phyloP scores from a whole-genome alignment of 106 monocot genomes.

The Acanthochlamys bracteata region DNA sequence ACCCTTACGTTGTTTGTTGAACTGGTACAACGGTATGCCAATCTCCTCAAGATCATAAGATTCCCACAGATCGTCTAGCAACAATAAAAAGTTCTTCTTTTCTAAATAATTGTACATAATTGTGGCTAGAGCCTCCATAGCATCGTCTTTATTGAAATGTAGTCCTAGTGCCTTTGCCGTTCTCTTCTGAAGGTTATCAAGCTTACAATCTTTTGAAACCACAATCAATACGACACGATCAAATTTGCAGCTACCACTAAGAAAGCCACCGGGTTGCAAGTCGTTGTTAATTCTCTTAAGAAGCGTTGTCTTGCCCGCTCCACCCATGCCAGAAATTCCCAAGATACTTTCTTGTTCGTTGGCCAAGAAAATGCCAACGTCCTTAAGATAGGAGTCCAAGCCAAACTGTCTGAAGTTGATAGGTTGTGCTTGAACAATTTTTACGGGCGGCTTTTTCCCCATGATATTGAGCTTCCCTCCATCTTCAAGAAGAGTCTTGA shows the following conservation, averaged over 20 bases:
- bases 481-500: no score
- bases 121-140: neutral
- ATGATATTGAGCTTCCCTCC: no score
- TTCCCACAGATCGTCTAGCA: conserved; percentile 32
- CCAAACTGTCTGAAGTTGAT: no score
- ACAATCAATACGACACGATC: neutral
- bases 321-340: neutral
- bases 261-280: neutral
- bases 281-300: neutral
- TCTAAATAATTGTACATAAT: conserved; percentile 10
- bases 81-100: conserved; percentile 17
- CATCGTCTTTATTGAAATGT: neutral
- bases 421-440: no score
- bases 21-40: conserved; percentile 9
- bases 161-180: neutral
- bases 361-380: neutral
- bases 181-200: neutral
- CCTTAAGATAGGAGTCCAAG: neutral
- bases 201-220: neutral
- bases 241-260: neutral
- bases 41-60: conserved; percentile 10
- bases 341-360: neutral
- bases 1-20: neutral
- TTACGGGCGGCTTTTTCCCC: no score
- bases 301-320: neutral